Evolutionary conservation across 257 asterid species (phyloP), one percentile per base, ranked within the genome.

Genomic region (Primulina eburnea): DNA sequence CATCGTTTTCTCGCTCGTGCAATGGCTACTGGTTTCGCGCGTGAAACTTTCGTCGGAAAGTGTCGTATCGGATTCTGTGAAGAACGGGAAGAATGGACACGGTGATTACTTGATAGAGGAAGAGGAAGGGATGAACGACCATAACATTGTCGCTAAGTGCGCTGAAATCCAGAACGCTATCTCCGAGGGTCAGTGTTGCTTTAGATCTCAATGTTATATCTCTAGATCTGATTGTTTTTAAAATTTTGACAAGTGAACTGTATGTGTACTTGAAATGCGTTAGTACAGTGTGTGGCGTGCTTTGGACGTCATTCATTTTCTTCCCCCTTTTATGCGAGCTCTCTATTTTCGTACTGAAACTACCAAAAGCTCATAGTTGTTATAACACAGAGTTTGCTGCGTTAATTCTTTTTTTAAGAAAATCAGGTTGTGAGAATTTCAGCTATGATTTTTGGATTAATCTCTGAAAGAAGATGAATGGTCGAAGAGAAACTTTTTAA

Each of bases 91-190:
- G 69, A 87, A 92, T 75, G 96, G 85, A 18, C 83, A 79, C 79
- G 67, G 62, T 26, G 95, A 88, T n/a, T 80, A 58, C 76, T 72
- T 92, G 85, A 92, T 92, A 73, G 97, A 92, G 73, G 97, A 91
- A 71, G 97, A 91, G 83, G 97, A 92, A 43, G 97, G 96, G 17
- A 60, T 87, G 43, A 78, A 81, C 67, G 96, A 84, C 65, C 90
- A 84, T 2, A 77, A 72, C 84, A 90, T 87, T 52, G 90, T 92
- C 62, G 89, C 5, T 12, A 89, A 83, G 89, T 89, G 96, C 65
- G 93, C 95, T 63, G 96, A 89, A 71, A 89, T 89, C 77, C 96
- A 92, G 76, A 84, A n/a, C 69, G 97, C 97, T 43, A 89, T 87
- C 57, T 89, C 96, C 17, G 96, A 91, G 73, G 97, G 97, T 91